A percentile compares a stretch with the other conserved stretches of the same genome.
phyloP scores from a whole-genome alignment of 208 protist species.

The Paratrypanosoma confusum region DNA sequence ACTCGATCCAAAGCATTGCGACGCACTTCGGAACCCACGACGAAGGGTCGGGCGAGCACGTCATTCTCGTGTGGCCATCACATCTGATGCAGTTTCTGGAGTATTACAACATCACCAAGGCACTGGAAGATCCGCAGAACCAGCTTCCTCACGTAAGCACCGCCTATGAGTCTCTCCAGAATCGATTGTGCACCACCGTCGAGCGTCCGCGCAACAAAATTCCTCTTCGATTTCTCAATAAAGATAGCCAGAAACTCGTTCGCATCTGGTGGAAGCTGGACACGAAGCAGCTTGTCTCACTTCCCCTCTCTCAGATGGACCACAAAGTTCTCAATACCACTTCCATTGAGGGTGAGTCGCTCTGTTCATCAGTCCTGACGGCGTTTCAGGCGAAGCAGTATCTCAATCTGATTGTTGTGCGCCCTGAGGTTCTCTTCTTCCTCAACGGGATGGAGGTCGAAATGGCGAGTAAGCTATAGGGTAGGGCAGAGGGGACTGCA shows the following conservation, averaged over 20 bases:
- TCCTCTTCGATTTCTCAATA: constrained; percentile 38
- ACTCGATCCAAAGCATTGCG: constrained; percentile 63
- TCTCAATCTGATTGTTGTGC: constrained; percentile 31
- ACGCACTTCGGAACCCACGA: constrained; percentile 50
- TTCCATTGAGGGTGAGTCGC: constrained; percentile 30
- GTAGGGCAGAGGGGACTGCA: neutral
- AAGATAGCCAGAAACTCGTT: constrained; percentile 32
- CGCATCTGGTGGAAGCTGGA: constrained; percentile 36
- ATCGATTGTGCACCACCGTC: constrained; percentile 40
- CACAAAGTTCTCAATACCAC: constrained; percentile 71
- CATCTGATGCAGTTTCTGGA: constrained; percentile 85
- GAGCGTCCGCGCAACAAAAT: constrained; percentile 43
- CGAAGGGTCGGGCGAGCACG: constrained; percentile 19
- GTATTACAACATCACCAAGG: constrained; percentile 69
- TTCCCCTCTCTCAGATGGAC: constrained; percentile 51
- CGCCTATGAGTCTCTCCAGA: constrained; percentile 50
- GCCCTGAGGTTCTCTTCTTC: constrained; percentile 15
- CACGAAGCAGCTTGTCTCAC: constrained; percentile 12
- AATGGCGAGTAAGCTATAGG: neutral
- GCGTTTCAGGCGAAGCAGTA: constrained; percentile 77
- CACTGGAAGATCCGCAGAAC: constrained; percentile 59
- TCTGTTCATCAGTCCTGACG: constrained; percentile 47
- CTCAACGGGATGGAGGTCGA: constrained; percentile 8
- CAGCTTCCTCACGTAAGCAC: constrained; percentile 29
- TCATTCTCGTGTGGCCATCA: constrained; percentile 71